phyloP scores from a whole-genome alignment of 2,329 filamentous ascomycete species.

The Didymella exigua region DNA sequence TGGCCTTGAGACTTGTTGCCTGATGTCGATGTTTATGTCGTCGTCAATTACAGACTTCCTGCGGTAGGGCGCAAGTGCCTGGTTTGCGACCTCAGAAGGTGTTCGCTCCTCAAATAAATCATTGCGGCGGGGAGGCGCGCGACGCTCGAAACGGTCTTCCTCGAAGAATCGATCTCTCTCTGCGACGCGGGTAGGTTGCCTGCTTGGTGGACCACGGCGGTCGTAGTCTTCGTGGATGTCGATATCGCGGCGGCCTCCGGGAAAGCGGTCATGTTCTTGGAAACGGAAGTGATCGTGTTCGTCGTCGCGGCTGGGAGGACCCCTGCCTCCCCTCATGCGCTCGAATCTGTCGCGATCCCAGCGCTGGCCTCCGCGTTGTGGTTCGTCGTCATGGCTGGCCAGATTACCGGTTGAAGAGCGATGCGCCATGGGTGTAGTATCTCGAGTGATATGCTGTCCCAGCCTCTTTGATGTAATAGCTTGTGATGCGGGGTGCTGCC shows the following conservation, averaged over 20 bases:
- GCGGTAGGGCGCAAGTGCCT: constrained; percentile 63
- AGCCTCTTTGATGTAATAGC: constrained; percentile 4
- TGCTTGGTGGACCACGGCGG: constrained; percentile 44
- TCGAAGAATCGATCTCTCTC: constrained; percentile 61
- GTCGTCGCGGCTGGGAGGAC: constrained; percentile 56
- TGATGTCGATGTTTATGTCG: constrained; percentile 57
- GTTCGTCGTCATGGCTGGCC: constrained; percentile 49
- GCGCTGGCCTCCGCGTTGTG: constrained; percentile 47
- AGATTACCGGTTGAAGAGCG: constrained; percentile 52
- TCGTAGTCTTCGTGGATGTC: constrained; percentile 52
- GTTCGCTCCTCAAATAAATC: constrained; percentile 56
- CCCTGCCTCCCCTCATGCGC: constrained; percentile 48
- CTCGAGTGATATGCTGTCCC: not conserved
- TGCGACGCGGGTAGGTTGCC: constrained; percentile 35
- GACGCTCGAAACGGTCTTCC: constrained; percentile 57
- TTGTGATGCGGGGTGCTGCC: constrained; percentile 25
- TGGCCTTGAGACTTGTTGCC: constrained; percentile 43
- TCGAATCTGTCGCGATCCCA: constrained; percentile 60
- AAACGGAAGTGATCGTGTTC: constrained; percentile 49
- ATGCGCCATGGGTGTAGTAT: constrained; percentile 33
- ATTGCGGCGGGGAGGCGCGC: constrained; percentile 40
- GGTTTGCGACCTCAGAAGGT: constrained; percentile 55
- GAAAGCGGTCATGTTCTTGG: constrained; percentile 53
- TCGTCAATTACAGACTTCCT: constrained; percentile 64
- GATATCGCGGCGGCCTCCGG: constrained; percentile 50